Evolutionary conservation across 2,329 filamentous ascomycete genomes (phyloP).

Genomic region (Aspergillus sp.): DNA sequence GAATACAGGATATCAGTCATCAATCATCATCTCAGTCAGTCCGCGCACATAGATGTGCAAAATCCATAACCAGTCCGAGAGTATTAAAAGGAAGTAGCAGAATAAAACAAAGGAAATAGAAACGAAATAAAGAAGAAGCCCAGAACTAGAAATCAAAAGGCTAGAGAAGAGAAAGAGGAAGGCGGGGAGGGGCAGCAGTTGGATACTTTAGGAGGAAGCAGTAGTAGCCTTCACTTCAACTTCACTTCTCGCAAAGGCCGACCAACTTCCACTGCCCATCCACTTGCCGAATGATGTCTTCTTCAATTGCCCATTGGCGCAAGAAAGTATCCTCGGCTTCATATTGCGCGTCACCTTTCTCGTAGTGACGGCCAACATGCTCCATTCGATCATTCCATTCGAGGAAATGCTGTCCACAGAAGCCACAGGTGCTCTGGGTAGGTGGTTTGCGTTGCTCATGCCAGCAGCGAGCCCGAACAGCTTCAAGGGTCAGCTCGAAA

Average conservation of each 20-base stretch:
- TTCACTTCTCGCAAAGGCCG: conserved; percentile 19
- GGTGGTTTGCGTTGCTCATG: conserved; percentile 65
- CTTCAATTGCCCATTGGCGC: conserved; percentile 41
- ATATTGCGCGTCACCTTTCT: conserved; percentile 52
- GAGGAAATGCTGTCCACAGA: conserved; percentile 63
- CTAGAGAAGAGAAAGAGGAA: background rate
- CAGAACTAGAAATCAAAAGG: background rate
- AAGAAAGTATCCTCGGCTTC: conserved; percentile 45
- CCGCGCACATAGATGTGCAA: background rate
- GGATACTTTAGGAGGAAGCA: background rate
- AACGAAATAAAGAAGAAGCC: background rate
- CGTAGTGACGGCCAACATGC: conserved; percentile 79
- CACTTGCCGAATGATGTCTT: conserved; percentile 32
- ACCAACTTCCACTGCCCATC: conserved; percentile 26
- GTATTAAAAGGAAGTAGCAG: background rate
- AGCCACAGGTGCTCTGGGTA: conserved; percentile 58
- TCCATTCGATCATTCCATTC: conserved; percentile 87
- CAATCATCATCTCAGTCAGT: background rate
- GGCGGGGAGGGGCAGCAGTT: conserved; percentile 23
- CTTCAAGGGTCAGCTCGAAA: conserved; percentile 57
- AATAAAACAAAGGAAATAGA: conserved; percentile 1
- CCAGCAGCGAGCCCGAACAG: conserved; percentile 61
- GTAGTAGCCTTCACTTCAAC: conserved; percentile 12
- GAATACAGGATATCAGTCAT: conserved; percentile 3
- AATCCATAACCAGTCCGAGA: background rate